Evolutionary conservation across 257 asterid genomes (phyloP).

Genomic region (Hygrophila difformis): DNA sequence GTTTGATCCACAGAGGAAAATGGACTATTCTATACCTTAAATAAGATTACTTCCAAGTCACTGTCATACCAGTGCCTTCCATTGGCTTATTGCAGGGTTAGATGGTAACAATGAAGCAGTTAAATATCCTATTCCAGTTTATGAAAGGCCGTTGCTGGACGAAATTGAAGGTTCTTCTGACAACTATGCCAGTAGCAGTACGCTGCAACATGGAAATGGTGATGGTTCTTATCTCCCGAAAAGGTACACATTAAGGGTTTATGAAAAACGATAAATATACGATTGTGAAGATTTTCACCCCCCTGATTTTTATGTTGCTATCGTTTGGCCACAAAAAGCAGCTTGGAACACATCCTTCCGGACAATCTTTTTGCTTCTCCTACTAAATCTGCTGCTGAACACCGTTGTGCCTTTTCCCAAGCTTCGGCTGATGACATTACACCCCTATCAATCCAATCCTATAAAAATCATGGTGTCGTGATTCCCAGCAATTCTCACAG

Average conservation of each 20-base stretch:
- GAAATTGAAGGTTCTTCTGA: conserved; percentile 19
- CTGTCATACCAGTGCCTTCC: too few relatives aligned
- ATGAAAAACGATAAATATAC: too few relatives aligned
- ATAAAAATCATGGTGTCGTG: conserved; percentile 42
- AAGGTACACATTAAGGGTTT: conserved; percentile 43
- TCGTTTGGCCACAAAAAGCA: conserved; percentile 29
- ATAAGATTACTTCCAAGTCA: too few relatives aligned
- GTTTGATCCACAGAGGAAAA: conserved; percentile 21
- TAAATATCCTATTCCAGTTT: conserved; percentile 20
- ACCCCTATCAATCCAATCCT: conserved; percentile 25
- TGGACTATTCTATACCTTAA: too few relatives aligned
- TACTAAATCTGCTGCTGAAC: conserved; percentile 49
- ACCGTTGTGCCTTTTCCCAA: conserved; percentile 26
- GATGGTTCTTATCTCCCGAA: conserved; percentile 36
- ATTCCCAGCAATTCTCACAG: conserved; percentile 36
- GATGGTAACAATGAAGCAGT: conserved; percentile 27
- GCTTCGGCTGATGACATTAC: conserved; percentile 29
- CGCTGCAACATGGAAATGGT: conserved; percentile 28
- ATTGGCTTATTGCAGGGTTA: conserved; percentile 33
- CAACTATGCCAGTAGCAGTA: conserved; percentile 19
- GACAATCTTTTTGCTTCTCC: conserved; percentile 90
- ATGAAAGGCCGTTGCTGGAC: conserved; percentile 24
- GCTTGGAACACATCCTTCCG: conserved; percentile 75
- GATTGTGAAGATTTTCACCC: too few relatives aligned
- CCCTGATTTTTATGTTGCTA: too few relatives aligned